Base-by-base conservation (phyloP, 106 monocot genomes). In the Ottelia alismoides region DNA sequence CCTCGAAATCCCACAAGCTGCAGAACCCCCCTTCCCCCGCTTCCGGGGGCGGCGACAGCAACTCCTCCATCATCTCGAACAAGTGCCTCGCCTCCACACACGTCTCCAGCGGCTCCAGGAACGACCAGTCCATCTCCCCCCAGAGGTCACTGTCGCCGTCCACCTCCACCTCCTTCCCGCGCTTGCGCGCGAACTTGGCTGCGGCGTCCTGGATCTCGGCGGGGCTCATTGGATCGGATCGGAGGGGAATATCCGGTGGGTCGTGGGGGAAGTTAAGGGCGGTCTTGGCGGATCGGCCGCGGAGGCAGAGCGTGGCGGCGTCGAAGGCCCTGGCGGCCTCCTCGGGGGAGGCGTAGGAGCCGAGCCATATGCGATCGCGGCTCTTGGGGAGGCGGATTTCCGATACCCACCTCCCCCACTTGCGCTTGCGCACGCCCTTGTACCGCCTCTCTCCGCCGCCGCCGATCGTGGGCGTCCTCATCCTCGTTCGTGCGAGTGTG, bases 321-420 rank as follows among this genome's bases (percentile, higher is more conserved):
- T 82, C 82, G 50, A 73, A 82, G 17, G 82, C 82, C 1, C 76
- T 48, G 0, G 82, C 82, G 10, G 82, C 76, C 77, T 77, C 73
- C 66, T 77, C 77, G 1, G 82, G 62, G 6, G 66, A 14, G 60
- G 58, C 67, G 60, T 71, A 80, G 25, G 77, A 77, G 1, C 77
- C 82, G 0, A 82, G 51, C 82, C 82, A 82, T n/a, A 82, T 82
- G 18, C 82, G 35, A 11, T 69, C 59, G 25, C 70, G 69, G 70
- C 73, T 69, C 18, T 65, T 66, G 31, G 77, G 82, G 11, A 83
- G 74, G 21, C 82, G 50, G 31, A n/a, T n/a, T n/a, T n/a, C n/a
- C n/a, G n/a, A n/a, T n/a, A n/a, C n/a, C n/a, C n/a, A n/a, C n/a
- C n/a, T n/a, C n/a, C n/a, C n/a, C n/a, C n/a, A n/a, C n/a, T n/a